Evolutionary conservation across 176 grass and related monocot species (phyloP).

Genomic region (Eleusine indica): DNA sequence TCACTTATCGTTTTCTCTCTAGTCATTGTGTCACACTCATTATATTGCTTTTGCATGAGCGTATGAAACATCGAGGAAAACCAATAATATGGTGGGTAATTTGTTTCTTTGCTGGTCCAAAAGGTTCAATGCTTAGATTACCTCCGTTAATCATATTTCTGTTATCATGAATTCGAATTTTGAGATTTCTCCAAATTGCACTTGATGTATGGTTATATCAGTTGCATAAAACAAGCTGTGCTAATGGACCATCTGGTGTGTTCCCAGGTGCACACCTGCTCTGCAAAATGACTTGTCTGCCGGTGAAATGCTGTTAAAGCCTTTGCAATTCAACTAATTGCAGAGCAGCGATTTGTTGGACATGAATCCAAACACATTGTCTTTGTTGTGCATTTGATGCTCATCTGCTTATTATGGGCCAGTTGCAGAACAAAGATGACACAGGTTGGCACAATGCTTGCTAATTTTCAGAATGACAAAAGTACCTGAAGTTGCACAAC

Average conservation of each 20-base stretch:
- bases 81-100: no score
- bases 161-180: no score
- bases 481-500: background rate
- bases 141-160: no score
- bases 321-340: background rate
- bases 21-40: no score
- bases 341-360: background rate
- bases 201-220: no score
- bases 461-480: background rate
- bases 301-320: background rate
- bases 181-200: no score
- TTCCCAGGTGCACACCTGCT: background rate
- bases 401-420: background rate
- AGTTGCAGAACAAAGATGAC: background rate
- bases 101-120: no score
- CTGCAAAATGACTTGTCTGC: background rate
- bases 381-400: background rate
- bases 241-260: background rate
- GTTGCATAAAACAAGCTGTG: background rate
- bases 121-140: no score
- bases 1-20: no score
- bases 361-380: background rate
- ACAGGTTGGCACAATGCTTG: background rate
- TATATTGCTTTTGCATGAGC: no score
- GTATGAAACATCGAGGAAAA: no score